These are phyloP conservation scores for Dactylonectria macrodidyma DNA, from an alignment of 2,329 filamentous ascomycete species.

Conservation along the genomic window DNA sequence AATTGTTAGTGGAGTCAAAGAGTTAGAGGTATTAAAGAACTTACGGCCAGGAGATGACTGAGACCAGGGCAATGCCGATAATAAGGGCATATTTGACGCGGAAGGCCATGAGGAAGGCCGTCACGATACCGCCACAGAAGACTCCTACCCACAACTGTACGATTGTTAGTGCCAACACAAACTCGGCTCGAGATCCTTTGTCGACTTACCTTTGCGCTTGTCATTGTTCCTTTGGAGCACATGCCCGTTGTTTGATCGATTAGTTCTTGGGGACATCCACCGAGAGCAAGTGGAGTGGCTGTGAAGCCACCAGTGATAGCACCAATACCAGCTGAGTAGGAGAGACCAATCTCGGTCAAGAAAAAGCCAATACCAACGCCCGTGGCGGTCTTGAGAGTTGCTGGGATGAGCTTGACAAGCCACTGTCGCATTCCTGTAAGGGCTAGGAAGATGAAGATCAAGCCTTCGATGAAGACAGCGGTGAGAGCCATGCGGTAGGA, in stretches of 20 bases:
- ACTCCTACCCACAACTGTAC: slow-evolving; percentile 86
- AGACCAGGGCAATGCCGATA: slow-evolving; percentile 79
- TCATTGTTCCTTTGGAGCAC: slow-evolving; percentile 77
- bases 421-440: slow-evolving; percentile 81
- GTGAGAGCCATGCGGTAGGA: slow-evolving; percentile 74
- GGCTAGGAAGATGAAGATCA: slow-evolving; percentile 75
- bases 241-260: slow-evolving; percentile 63
- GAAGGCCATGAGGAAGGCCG: slow-evolving; percentile 85
- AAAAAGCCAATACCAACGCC: slow-evolving; percentile 77
- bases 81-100: slow-evolving; percentile 83
- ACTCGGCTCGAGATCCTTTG: neutral
- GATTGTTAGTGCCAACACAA: slow-evolving; percentile 18
- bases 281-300: slow-evolving; percentile 81
- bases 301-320: slow-evolving; percentile 78
- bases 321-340: slow-evolving; percentile 87
- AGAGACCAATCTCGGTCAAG: slow-evolving; percentile 75
- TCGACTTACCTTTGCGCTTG: slow-evolving; percentile 75
- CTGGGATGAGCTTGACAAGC: slow-evolving; percentile 76
- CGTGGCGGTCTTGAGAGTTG: slow-evolving; percentile 76
- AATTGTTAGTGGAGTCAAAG: neutral
- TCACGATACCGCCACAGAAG: slow-evolving; percentile 83
- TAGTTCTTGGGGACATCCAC: slow-evolving; percentile 76
- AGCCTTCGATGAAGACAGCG: slow-evolving; percentile 75
- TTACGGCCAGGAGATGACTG: slow-evolving; percentile 82
- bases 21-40: slow-evolving; percentile 45